Evolutionary conservation across 768 basidiomycete genomes (phyloP), one percentile per base, ranked within the genome.

Genomic region (Boletus huronensis): DNA sequence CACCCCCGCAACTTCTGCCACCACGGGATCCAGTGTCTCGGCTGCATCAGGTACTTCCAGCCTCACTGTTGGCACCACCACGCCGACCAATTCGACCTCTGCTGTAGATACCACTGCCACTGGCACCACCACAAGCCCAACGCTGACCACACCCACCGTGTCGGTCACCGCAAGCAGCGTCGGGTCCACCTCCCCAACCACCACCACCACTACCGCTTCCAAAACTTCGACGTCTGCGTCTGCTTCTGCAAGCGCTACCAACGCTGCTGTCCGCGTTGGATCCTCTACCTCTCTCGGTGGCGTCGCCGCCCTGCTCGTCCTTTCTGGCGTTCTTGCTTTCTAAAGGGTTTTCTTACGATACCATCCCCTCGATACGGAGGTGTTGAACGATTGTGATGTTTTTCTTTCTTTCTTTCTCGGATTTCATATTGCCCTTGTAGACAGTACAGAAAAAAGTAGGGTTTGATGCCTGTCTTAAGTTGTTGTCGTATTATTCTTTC

Each of bases 141-240:
- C 72, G 0, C 55, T 64, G 25, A 59, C 76, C 34, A 60, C 76
- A 17, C 10, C 46, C 7, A 61, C 65, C 3, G 29, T 65, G 9
- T 72, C 79, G 0, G 72, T 77, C 10, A 70, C 75, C 41, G 67
- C 63, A 3, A 58, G 70, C 16, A 65, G 66, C 5, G 14, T 23
- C 13, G 21, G 35, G 3, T 29, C 43, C 2, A 39, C 35, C 3
- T 36, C 48, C 8, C 26, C 50, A 6, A 52, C 11, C 8, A 23
- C 49, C 16, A 74, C 79, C 11, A 72, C 74, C 50, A 38, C 35
- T 0, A 38, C 36, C n/a, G 67, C 65, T 9, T 50, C 72, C n/a
- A 68, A 65, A 9, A 13, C 52, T 5, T 38, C 53, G 9, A 44
- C 62, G 3, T 40, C 62, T 0, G 8, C 59, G 0, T 38, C 61